Conservation (phyloP, 2,329 filamentous ascomycete species). For the Bipolaris oryzae region DNA sequence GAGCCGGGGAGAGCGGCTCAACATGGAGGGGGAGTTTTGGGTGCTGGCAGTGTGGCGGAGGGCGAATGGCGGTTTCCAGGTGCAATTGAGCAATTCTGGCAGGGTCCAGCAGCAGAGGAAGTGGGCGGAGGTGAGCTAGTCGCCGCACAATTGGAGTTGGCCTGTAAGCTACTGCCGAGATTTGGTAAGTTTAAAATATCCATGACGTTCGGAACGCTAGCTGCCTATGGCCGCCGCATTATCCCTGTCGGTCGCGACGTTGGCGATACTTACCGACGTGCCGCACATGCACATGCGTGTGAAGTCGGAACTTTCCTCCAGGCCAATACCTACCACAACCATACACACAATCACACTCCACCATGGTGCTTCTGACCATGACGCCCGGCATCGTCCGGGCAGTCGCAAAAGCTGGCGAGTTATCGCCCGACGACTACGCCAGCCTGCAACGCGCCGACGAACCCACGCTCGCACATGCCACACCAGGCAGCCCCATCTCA, state of each 20-base stretch:
- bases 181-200: slow-evolving; percentile 15
- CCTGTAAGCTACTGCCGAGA: slow-evolving; percentile 19
- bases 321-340: not conserved
- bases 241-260: slow-evolving; percentile 9
- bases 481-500: slow-evolving; percentile 70
- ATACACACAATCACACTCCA: not conserved
- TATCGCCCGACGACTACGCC: slow-evolving; percentile 25
- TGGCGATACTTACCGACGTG: not conserved
- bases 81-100: slow-evolving; percentile 35
- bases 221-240: slow-evolving; percentile 3
- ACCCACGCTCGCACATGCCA: slow-evolving; percentile 58
- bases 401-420: slow-evolving; percentile 50
- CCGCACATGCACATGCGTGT: slow-evolving; percentile 1
- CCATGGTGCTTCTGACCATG: slow-evolving; percentile 81
- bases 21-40: slow-evolving; percentile 27
- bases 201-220: slow-evolving; percentile 18
- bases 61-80: slow-evolving; percentile 2
- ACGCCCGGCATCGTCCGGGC: slow-evolving; percentile 71
- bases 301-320: slow-evolving; percentile 1
- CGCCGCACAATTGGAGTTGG: slow-evolving; percentile 1
- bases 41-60: not conserved
- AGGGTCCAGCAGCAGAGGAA: slow-evolving; percentile 11
- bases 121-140: slow-evolving; percentile 10
- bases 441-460: slow-evolving; percentile 47
- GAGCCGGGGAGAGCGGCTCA: slow-evolving; percentile 46